Evolutionary conservation across 2,329 filamentous ascomycete genomes (phyloP), one percentile per base, ranked within the genome.

Genomic region (Xylariomycetidae sp.): DNA sequence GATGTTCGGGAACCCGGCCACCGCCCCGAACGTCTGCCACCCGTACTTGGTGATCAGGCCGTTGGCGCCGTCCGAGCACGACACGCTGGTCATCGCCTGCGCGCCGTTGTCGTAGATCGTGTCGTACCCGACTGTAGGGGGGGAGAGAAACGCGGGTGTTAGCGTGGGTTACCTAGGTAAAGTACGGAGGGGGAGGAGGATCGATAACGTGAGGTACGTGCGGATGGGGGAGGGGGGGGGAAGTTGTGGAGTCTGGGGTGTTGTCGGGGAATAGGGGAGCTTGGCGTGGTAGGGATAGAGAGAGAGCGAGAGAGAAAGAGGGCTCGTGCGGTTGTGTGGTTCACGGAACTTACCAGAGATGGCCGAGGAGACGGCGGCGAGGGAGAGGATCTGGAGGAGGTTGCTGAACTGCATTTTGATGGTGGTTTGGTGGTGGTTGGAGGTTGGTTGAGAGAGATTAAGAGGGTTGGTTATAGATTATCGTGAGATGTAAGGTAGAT

Each of bases 21-120:
- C 56, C 19, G 65, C 50, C 33, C 66, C 65, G 57, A 77, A 72
- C 1, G 60, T 75, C 32, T 60, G 52, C 74, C 73, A 83, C 47
- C 67, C 67, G 61, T 74, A 75, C 49, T 66, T 70, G 48, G 71
- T 76, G 42, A 74, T 74, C 41, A 86, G 68, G 37, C 82, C 82
- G 59, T 85, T 80, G 40, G 42, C 29, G 34, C 82, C 82, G 52
- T 85, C 76, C 19, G 76, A 82, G 72, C 82, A 87, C 40, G 78
- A 56, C 27, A 87, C 69, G 5, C 52, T 56, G 20, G 60, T 66
- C 34, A 89, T 56, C 27, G 72, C 65, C 37, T 76, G 71, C 39
- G 46, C 45, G 28, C 55, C 56, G 42, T 80, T 63, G 53, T 89
- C 84, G 63, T 85, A 92, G 53, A 71, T 76, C 14, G 64, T 61